Evolutionary conservation across 164 flowering plant species (phyloP).

Genomic region (Nelumbo lutea): DNA sequence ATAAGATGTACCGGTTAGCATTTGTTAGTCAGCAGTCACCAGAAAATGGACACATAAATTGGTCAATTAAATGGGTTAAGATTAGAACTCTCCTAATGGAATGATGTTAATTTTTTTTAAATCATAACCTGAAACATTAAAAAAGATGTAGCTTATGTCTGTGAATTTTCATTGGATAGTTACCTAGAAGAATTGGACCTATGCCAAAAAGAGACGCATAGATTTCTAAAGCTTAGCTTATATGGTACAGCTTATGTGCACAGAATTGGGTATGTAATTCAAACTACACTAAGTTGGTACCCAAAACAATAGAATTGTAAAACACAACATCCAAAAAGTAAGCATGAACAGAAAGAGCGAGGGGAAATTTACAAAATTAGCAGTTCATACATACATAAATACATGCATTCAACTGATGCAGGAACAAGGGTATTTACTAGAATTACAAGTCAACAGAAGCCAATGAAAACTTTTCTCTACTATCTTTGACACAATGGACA

Average conservation of each 20-base stretch:
- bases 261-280: neutral
- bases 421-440: neutral
- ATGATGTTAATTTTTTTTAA: neutral
- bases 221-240: neutral
- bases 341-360: neutral
- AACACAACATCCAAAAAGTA: neutral
- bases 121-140: slow-evolving; percentile 1
- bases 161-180: too few relatives aligned
- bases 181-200: too few relatives aligned
- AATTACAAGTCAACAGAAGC: neutral
- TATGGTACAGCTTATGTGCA: neutral
- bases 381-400: neutral
- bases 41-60: slow-evolving; percentile 44
- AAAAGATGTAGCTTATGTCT: neutral
- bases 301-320: neutral
- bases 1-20: slow-evolving; percentile 89
- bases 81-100: slow-evolving; percentile 1
- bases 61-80: slow-evolving; percentile 30
- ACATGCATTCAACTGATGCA: neutral
- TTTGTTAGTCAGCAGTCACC: slow-evolving; percentile 60
- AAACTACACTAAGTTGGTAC: neutral
- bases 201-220: neutral
- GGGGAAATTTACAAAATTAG: neutral
- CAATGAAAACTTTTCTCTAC: neutral
- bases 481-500: neutral